Percentiles rank a stretch among this genome's conserved stretches.
These are phyloP conservation scores for Ophiobolus disseminans DNA, from an alignment of 2,329 filamentous ascomycete species.

Conservation along the genomic window DNA sequence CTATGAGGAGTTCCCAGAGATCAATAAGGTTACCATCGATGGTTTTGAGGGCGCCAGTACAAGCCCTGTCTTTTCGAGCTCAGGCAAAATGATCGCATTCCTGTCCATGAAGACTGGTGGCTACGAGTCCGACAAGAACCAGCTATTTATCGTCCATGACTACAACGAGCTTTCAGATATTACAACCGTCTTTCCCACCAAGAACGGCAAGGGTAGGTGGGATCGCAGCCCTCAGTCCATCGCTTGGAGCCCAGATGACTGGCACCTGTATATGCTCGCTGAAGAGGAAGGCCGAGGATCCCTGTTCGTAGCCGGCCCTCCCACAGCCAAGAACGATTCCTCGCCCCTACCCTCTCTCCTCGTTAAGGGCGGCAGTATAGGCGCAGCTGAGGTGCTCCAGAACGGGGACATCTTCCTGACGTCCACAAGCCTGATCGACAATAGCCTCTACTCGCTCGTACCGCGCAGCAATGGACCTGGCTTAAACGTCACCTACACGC, in stretches of 20 bases:
- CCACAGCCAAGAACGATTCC: conserved; percentile 15
- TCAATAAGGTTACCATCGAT: conserved; percentile 63
- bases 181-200: conserved; percentile 67
- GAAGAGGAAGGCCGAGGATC: conserved; percentile 74
- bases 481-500: conserved; percentile 21
- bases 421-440: conserved; percentile 74
- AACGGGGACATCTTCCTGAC: conserved; percentile 67
- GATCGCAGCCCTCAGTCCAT: conserved; percentile 61
- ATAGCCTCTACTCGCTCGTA: conserved; percentile 70
- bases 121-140: conserved; percentile 82
- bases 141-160: conserved; percentile 70
- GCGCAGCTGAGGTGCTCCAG: conserved; percentile 60
- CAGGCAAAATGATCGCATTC: conserved; percentile 76
- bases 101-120: conserved; percentile 76
- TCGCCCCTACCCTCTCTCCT: conserved; percentile 34
- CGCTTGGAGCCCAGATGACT: conserved; percentile 61
- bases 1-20: conserved; percentile 34
- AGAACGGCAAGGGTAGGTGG: conserved; percentile 68
- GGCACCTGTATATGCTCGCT: conserved; percentile 72
- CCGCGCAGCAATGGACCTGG: conserved; percentile 35
- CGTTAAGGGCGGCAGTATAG: conserved; percentile 42
- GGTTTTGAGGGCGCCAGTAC: conserved; percentile 69
- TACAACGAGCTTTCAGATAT: conserved; percentile 61
- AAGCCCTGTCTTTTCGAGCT: conserved; percentile 74
- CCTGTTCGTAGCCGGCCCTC: conserved; percentile 51